Evolutionary conservation across 345 rosid species (phyloP).

Genomic region (Citrus reticulata): DNA sequence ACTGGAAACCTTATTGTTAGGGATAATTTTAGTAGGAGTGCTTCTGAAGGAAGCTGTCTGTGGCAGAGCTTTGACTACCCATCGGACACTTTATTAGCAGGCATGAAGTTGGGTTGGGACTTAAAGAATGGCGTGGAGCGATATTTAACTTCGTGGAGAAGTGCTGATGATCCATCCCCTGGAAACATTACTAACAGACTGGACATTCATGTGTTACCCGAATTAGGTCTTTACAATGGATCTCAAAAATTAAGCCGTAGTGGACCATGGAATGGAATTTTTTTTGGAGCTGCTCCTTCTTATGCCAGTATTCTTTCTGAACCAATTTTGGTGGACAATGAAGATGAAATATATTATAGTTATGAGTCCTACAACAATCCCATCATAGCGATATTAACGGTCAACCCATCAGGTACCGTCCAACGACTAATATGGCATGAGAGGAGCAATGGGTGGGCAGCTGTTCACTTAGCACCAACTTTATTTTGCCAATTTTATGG

Average conservation of each 20-base stretch:
- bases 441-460: not conserved
- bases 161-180: slow-evolving; percentile 31
- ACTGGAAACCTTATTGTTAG: slow-evolving; percentile 45
- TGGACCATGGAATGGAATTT: slow-evolving; percentile 39
- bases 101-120: slow-evolving; percentile 43
- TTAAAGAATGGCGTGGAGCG: not conserved
- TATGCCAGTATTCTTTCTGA: not conserved
- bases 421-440: slow-evolving; percentile 8
- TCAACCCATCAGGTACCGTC: not conserved
- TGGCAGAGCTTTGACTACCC: slow-evolving; percentile 48
- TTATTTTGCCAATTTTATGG: slow-evolving; percentile 22
- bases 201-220: slow-evolving; percentile 20
- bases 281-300: slow-evolving; percentile 26
- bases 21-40: not conserved
- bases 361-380: not conserved
- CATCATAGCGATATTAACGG: not conserved
- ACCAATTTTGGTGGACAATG: slow-evolving; percentile 9
- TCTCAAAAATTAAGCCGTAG: not conserved
- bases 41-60: not conserved
- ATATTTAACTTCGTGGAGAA: slow-evolving; percentile 34
- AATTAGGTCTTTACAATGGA: slow-evolving; percentile 8
- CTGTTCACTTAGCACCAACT: slow-evolving; percentile 19
- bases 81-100: slow-evolving; percentile 10
- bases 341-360: slow-evolving; percentile 15
- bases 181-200: slow-evolving; percentile 19